Percentiles rank a stretch among this genome's conserved stretches.
phyloP scores from a whole-genome alignment of 2,329 filamentous ascomycete species.

The Ophiosphaerella narmari region DNA sequence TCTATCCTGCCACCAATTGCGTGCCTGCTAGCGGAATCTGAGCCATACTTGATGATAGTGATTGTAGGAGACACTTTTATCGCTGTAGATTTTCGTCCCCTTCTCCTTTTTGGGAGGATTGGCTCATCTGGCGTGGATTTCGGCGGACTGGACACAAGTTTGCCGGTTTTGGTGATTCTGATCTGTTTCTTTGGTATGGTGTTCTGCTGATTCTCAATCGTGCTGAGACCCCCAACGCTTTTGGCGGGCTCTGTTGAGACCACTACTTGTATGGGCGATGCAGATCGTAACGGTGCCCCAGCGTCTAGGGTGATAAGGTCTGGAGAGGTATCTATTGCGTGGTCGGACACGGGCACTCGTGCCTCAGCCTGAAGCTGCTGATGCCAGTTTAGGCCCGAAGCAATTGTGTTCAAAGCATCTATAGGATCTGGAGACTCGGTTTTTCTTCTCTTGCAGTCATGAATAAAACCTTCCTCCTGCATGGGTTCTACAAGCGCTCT shows the following conservation, averaged over 20 bases:
- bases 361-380: conserved; percentile 36
- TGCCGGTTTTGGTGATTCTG: conserved; percentile 52
- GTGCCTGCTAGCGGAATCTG: conserved; percentile 51
- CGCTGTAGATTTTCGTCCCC: conserved; percentile 26
- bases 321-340: not conserved
- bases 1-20: conserved; percentile 65
- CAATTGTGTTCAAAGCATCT: not conserved
- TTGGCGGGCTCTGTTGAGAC: not conserved
- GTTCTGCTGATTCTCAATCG: not conserved
- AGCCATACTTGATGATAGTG: conserved; percentile 65
- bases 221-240: not conserved
- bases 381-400: conserved; percentile 25
- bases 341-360: not conserved
- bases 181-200: conserved; percentile 41
- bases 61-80: conserved; percentile 46
- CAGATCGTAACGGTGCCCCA: not conserved
- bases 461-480: conserved; percentile 36
- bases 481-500: conserved; percentile 11
- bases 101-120: conserved; percentile 53
- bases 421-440: conserved; percentile 35
- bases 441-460: conserved; percentile 41
- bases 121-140: conserved; percentile 22
- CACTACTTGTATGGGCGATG: not conserved
- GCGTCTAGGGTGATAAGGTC: not conserved
- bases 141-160: conserved; percentile 49